Evolutionary conservation across 768 basidiomycete genomes (phyloP).

Genomic region (Lactarius evosmus): DNA sequence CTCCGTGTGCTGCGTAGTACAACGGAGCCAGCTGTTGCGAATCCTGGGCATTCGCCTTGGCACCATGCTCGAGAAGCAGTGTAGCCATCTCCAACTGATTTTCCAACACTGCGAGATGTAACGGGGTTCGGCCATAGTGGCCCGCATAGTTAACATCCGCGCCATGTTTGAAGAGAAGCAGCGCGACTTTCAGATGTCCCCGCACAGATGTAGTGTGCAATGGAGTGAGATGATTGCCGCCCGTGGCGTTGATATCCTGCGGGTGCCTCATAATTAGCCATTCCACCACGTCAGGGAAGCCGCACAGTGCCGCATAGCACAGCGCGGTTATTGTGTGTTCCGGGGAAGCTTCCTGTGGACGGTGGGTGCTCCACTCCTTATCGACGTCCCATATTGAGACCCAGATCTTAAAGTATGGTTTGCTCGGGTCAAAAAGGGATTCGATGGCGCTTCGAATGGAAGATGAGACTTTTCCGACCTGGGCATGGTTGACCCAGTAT

Average conservation of each 20-base stretch:
- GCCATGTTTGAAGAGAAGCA: too few relatives aligned
- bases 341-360: too few relatives aligned
- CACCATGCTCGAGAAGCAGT: neutral
- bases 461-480: neutral
- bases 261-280: too few relatives aligned
- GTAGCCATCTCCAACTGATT: neutral
- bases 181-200: too few relatives aligned
- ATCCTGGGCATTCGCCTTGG: neutral
- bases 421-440: too few relatives aligned
- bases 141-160: too few relatives aligned
- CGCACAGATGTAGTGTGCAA: too few relatives aligned
- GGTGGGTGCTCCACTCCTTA: too few relatives aligned
- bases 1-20: neutral
- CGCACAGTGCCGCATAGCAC: neutral
- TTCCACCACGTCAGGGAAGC: neutral
- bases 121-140: too few relatives aligned
- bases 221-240: too few relatives aligned
- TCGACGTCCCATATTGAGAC: too few relatives aligned
- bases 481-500: conserved; percentile 3
- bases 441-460: neutral
- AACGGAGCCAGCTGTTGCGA: neutral
- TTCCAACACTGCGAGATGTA: neutral
- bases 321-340: neutral
- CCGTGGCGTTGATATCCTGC: too few relatives aligned
- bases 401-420: neutral